These are phyloP conservation scores for Grifola frondosa DNA, from an alignment of 1,284 basidiomycete species.

Conservation along the genomic window DNA sequence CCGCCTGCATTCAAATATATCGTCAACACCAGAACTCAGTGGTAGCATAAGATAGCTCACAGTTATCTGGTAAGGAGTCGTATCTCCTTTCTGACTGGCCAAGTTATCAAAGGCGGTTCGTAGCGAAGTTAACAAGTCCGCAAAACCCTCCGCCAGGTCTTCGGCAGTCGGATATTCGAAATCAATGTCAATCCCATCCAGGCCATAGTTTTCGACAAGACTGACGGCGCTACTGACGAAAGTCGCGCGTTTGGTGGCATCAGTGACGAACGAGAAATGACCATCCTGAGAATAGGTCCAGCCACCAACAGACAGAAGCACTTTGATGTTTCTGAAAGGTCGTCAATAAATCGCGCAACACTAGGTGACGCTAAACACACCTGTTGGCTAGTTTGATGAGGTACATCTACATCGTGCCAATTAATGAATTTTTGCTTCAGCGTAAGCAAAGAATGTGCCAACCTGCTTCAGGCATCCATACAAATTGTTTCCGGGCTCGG, in stretches of 20 bases:
- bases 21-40: background rate
- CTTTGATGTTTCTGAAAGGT: constrained; percentile 63
- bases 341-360: background rate
- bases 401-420: constrained; percentile 24
- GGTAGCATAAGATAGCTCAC: constrained; percentile 26
- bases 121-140: constrained; percentile 55
- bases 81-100: constrained; percentile 55
- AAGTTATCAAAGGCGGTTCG: constrained; percentile 56
- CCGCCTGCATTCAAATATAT: constrained; percentile 21
- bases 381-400: constrained; percentile 74
- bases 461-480: constrained; percentile 90
- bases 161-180: constrained; percentile 60
- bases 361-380: constrained; percentile 21
- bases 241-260: constrained; percentile 51
- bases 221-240: constrained; percentile 76
- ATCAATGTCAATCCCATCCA: constrained; percentile 83
- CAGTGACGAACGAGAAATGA: constrained; percentile 64
- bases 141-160: constrained; percentile 56
- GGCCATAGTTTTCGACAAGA: constrained; percentile 82
- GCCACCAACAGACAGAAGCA: constrained; percentile 77
- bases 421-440: background rate
- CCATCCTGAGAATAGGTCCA: constrained; percentile 70
- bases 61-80: constrained; percentile 56
- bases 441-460: constrained; percentile 17
- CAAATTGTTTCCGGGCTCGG: constrained; percentile 68